A percentile compares a stretch with the other conserved stretches of the same genome.
These are phyloP conservation scores for Yamadazyma taylorii DNA, from an alignment of 1,139 yeast genomes.

Conservation along the genomic window DNA sequence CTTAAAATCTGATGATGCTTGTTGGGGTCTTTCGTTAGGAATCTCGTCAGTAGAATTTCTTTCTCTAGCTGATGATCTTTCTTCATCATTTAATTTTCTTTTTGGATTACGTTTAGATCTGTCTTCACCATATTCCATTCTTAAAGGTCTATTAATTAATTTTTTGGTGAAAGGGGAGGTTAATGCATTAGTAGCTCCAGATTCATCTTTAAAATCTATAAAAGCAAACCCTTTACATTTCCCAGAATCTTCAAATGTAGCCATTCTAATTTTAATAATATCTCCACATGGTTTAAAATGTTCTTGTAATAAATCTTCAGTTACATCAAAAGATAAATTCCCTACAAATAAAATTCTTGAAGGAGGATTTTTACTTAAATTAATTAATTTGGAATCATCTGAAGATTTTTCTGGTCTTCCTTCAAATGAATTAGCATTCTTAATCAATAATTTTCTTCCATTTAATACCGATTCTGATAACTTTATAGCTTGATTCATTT, in stretches of 20 bases:
- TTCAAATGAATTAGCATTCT: slow-evolving; percentile 76
- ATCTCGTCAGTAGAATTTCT: slow-evolving; percentile 5
- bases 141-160: slow-evolving; percentile 70
- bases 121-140: slow-evolving; percentile 95
- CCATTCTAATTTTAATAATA: slow-evolving; percentile 83
- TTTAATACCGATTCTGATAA: slow-evolving; percentile 72
- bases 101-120: slow-evolving; percentile 75
- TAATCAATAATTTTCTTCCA: slow-evolving; percentile 84
- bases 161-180: slow-evolving; percentile 68
- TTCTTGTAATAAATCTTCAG: slow-evolving; percentile 70
- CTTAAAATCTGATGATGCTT: slow-evolving; percentile 4
- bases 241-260: slow-evolving; percentile 93
- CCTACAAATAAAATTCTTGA: slow-evolving; percentile 90
- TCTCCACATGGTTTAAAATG: slow-evolving; percentile 85
- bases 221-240: slow-evolving; percentile 97
- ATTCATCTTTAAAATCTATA: slow-evolving; percentile 77
- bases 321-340: slow-evolving; percentile 89
- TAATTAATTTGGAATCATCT: slow-evolving; percentile 24
- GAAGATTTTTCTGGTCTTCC: slow-evolving; percentile 78
- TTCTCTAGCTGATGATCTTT: slow-evolving; percentile 12
- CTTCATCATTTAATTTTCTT: slow-evolving; percentile 27
- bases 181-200: slow-evolving; percentile 81
- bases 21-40: slow-evolving; percentile 6
- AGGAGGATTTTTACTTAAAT: slow-evolving; percentile 73
- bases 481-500: slow-evolving; percentile 62